These are phyloP conservation scores for Boletus pseudopeckii DNA, from an alignment of 768 basidiomycete species.

Conservation along the genomic window DNA sequence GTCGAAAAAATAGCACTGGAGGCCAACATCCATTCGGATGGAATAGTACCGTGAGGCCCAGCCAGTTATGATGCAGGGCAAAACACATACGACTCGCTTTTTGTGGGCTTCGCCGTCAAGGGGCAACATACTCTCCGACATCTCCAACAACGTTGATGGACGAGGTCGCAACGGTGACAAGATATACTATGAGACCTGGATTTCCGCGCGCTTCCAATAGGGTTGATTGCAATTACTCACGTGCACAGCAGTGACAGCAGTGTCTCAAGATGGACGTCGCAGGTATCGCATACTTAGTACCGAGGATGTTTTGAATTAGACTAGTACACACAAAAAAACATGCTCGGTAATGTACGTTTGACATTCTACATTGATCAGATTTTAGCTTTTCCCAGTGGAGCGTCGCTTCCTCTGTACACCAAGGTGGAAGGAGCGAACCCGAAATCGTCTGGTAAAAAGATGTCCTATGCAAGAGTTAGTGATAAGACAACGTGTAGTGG, in stretches of 20 bases:
- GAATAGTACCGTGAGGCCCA: conserved; percentile 2
- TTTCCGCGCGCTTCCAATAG: not conserved
- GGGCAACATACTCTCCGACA: conserved; percentile 49
- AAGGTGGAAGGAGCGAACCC: conserved; percentile 86
- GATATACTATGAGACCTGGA: not conserved
- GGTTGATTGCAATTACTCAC: conserved; percentile 13
- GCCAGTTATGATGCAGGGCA: conserved; percentile 1
- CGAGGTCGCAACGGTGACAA: not conserved
- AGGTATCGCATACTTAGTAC: not conserved
- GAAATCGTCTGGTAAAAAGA: conserved; percentile 70
- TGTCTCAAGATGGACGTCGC: not conserved
- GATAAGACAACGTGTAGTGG: not conserved
- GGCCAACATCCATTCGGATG: conserved; percentile 6
- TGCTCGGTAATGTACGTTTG: conserved; percentile 6
- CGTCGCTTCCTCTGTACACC: conserved; percentile 66
- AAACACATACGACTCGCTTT: conserved; percentile 77
- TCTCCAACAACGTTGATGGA: conserved; percentile 11
- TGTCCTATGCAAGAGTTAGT: conserved; percentile 43
- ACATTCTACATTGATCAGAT: conserved; percentile 36
- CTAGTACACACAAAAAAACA: conserved; percentile 4
- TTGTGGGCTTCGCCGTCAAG: conserved; percentile 71
- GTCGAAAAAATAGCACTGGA: conserved; percentile 98
- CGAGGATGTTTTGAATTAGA: not conserved
- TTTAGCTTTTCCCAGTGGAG: conserved; percentile 62
- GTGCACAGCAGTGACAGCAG: conserved; percentile 6